Evolutionary conservation across 768 basidiomycete genomes (phyloP), one percentile per base, ranked within the genome.

Genomic region (Serendipita sp.): DNA sequence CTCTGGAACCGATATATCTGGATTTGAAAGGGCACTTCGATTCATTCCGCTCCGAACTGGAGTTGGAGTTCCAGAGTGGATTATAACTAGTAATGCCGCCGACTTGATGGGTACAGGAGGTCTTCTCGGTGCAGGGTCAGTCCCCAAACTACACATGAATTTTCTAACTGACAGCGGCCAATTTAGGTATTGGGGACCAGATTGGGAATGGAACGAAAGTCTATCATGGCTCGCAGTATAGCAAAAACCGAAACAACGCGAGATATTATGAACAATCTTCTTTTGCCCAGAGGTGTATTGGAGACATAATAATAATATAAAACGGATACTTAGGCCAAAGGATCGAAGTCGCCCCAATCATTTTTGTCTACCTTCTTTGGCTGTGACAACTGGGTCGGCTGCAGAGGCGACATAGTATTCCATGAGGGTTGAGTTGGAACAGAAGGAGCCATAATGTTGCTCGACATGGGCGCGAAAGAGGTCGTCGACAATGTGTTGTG

Each of bases 11-110:
- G 83, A 85, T 67, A 68, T 69, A 0, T 68, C 72, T 1, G 85
- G 84, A 2, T 75, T 91, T 3, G 92, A 94, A 72, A 77, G 84
- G 63, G 83, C 80, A 0, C 72, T 79, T 1, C 80, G 86, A 51
- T 74, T 92, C 18, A 88, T 94, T 70, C 92, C 92, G 3, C 80
- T 89, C 30, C 82, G 92, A 24, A 95, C 92, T 1, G 90, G 90
- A 2, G 77, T 92, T 2, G 73, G 83, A 4, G 78, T 81, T 0
- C 88, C 90, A 1, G 88, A 90, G 69, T 94, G 91, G 89, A 69
- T 90, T 3, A 78, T 90, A 16, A 76, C 85, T 2, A 79, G 81
- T 8, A 73, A 73, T 15, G 71, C 73, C 10, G 78, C 83, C 18
- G 86, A 86, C 67, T 70, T 65, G 48, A 72, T 79, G 16, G 89